Evolutionary conservation across 352 stramenopile species (phyloP).

Genomic region (Globisporangium ultimum): DNA sequence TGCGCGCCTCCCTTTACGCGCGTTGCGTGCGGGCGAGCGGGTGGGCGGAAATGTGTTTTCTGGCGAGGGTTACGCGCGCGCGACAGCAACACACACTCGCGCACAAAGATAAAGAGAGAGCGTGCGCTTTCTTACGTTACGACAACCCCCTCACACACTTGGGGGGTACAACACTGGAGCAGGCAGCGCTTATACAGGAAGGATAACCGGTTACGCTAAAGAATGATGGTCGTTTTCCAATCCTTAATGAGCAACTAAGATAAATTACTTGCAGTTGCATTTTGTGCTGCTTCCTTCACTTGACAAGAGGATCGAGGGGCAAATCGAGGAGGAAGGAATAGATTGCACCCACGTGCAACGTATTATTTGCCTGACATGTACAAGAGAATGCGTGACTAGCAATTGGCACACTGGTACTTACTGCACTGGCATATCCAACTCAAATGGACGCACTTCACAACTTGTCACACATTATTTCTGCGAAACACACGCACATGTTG

Average conservation of each 20-base stretch:
- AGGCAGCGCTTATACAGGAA: no score
- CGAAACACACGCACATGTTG: no score
- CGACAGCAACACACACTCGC: background rate
- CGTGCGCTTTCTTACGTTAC: conserved; percentile 8
- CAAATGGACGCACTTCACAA: background rate
- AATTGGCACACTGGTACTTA: no score
- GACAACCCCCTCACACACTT: conserved; percentile 9
- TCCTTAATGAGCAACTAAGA: background rate
- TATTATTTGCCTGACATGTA: no score
- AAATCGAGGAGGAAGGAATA: no score
- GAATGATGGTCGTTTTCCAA: conserved; percentile 5
- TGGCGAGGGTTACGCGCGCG: background rate
- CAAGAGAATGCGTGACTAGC: no score
- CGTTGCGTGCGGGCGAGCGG: background rate
- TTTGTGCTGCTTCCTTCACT: no score
- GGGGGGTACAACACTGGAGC: background rate
- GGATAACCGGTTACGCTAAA: background rate
- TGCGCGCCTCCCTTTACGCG: background rate
- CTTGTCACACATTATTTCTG: conserved; percentile 14
- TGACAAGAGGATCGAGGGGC: no score
- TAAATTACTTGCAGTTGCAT: conserved; percentile 2
- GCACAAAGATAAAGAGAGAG: background rate
- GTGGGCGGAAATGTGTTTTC: background rate
- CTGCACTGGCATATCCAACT: no score
- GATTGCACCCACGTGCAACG: no score